Evolutionary conservation across 306 rosid species (phyloP), one percentile per base, ranked within the genome.

Genomic region (Calophaca sinica): DNA sequence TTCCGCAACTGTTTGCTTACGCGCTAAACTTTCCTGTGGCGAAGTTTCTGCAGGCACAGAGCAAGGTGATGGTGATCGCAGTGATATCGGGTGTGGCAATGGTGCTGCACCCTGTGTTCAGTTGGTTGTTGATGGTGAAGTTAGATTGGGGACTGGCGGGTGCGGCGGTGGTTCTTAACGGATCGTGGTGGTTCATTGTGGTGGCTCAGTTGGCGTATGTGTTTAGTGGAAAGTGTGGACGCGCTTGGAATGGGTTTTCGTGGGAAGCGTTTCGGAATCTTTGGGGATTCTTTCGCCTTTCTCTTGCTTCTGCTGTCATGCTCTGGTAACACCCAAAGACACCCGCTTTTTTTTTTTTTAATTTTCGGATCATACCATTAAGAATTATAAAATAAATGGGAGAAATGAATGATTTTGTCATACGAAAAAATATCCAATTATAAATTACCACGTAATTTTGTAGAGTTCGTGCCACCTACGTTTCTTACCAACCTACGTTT

Each of bases 41-140:
- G 2, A 93, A 93, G 88, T 93, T 93, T 66, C 62, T 93, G 60
- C 98, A 91, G 79, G 50, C 98, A 10, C 94, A 93, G 84, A 93
- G 98, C 85, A 90, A 83, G 87, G 89, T 93, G 14, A 88, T 86
- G 85, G 96, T 81, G n/a, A 93, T 93, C 82, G 91, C 97, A 0
- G 62, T 44, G 13, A 89, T 91, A 32, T 45, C 98, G 0, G 90
- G 75, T 0, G 87, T 42, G 55, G 84, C 48, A 32, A 79, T 93
- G 87, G 77, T 82, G n/a, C 5, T 91, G 2, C 96, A 93, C 83
- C 79, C 96, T 2, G 7, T 89, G 12, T 52, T 91, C 6, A 85
- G 96, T 72, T 93, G 98, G 98, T 35, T 86, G 57, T 35, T 93
- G 2, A 93, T 91, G 77, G 4, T 89, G 76, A 86, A 84, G 70